Conservation (phyloP, 768 basidiomycete genomes). For the Lactifluus volemus region DNA sequence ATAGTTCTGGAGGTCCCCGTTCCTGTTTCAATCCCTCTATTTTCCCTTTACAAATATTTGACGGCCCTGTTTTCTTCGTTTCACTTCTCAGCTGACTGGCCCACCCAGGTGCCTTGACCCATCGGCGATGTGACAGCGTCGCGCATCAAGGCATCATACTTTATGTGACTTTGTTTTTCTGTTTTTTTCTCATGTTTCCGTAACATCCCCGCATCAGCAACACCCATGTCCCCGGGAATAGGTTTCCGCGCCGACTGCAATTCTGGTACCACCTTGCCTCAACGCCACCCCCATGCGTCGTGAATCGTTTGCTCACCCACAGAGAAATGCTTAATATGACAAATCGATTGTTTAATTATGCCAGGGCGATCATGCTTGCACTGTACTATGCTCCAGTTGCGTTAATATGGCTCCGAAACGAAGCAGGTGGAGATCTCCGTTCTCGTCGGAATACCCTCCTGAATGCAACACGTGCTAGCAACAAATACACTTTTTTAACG, state of each 20-base stretch:
- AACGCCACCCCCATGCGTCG: neutral
- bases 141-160: neutral
- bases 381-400: neutral
- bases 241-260: neutral
- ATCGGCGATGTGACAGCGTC: neutral
- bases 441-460: neutral
- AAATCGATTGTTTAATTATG: neutral
- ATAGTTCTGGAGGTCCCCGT: neutral
- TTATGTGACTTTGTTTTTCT: neutral
- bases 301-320: neutral
- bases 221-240: neutral
- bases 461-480: constrained; percentile 12
- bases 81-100: neutral
- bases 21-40: neutral
- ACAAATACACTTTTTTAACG: neutral
- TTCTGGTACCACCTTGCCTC: neutral
- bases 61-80: neutral
- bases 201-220: neutral
- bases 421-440: neutral
- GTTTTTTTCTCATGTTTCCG: neutral
- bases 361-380: neutral
- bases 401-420: neutral
- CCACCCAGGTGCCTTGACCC: neutral
- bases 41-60: neutral
- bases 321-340: neutral